These are phyloP conservation scores for Tolypocladium album DNA, from an alignment of 2,329 filamentous ascomycete genomes.

Conservation along the genomic window DNA sequence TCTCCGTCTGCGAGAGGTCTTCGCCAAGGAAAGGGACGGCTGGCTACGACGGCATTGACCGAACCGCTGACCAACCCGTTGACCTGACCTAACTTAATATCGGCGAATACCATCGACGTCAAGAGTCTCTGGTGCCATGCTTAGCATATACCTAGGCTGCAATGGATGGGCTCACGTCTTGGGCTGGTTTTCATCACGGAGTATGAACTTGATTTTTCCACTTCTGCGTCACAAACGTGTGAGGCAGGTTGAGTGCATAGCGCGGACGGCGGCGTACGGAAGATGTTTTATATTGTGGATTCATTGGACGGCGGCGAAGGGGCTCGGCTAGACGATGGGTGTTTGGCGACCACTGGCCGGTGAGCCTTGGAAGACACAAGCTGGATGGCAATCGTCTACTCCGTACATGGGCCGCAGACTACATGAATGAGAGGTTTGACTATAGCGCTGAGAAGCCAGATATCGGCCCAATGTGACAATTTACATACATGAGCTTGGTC, in stretches of 20 bases:
- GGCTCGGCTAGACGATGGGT: background rate
- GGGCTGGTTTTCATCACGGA: background rate
- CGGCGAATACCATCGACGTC: background rate
- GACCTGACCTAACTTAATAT: constrained; percentile 5
- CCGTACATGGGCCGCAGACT: background rate
- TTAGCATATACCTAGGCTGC: background rate
- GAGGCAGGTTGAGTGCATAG: background rate
- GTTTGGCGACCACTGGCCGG: background rate
- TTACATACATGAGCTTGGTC: too few relatives aligned
- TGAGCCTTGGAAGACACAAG: background rate
- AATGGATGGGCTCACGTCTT: background rate
- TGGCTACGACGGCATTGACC: constrained; percentile 21
- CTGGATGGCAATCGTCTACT: background rate
- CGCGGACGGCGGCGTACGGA: background rate
- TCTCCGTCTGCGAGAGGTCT: background rate
- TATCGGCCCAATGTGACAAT: background rate
- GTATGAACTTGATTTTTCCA: background rate
- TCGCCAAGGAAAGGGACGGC: background rate
- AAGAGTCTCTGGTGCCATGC: background rate
- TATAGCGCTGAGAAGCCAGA: background rate
- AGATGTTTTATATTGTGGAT: background rate
- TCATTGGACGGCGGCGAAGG: background rate
- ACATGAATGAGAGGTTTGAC: too few relatives aligned
- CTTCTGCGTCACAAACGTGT: background rate
- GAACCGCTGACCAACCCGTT: background rate